A percentile compares a stretch with the other conserved stretches of the same genome.
phyloP scores from a whole-genome alignment of 148 eudicot genomes.

The Fagopyrum homotropicum region DNA sequence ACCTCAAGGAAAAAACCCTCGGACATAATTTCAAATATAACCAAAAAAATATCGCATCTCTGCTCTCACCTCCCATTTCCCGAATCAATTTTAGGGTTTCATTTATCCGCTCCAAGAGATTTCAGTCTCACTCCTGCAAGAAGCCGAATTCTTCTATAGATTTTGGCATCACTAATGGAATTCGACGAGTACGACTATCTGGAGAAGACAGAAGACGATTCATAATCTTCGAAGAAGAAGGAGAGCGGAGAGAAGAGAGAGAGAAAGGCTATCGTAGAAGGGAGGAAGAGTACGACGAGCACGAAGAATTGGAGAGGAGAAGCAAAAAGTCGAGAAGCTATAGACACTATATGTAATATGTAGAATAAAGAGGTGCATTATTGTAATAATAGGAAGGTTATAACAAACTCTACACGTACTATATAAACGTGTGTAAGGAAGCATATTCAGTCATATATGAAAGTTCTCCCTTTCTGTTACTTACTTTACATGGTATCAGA shows the following conservation, averaged over 20 bases:
- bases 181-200: constrained; percentile 97
- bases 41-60: background rate
- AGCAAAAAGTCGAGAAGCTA: constrained; percentile 36
- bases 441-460: too few relatives aligned
- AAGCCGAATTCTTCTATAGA: background rate
- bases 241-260: constrained; percentile 31
- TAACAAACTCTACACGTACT: too few relatives aligned
- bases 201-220: constrained; percentile 67
- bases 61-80: background rate
- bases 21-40: too few relatives aligned
- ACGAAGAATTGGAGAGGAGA: constrained; percentile 20
- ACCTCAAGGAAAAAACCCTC: too few relatives aligned
- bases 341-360: too few relatives aligned
- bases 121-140: background rate
- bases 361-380: too few relatives aligned
- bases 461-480: too few relatives aligned
- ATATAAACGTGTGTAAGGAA: too few relatives aligned
- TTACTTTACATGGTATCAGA: too few relatives aligned
- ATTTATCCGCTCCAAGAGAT: background rate
- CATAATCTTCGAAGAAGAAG: constrained; percentile 30
- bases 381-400: too few relatives aligned
- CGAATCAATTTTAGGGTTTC: background rate
- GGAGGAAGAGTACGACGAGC: constrained; percentile 26
- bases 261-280: constrained; percentile 48
- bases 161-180: constrained; percentile 30